Conservation (phyloP, 1,139 yeast species). For the Taphrina betulina region DNA sequence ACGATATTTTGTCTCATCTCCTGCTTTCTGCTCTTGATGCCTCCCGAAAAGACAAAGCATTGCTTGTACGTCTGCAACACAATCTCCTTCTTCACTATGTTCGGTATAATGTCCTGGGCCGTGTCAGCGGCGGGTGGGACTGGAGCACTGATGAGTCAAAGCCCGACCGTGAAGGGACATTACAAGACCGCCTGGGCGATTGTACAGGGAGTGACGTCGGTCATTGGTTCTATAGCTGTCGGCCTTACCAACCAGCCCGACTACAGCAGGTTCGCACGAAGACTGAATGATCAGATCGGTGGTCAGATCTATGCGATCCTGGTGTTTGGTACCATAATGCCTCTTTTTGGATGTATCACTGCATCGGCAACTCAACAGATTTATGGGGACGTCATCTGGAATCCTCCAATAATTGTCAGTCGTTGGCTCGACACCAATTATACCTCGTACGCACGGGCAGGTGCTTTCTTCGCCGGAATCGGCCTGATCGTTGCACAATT, state of each 20-base stretch:
- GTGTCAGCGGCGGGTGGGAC: slow-evolving; percentile 36
- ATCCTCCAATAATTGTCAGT: slow-evolving; percentile 74
- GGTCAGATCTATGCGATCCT: slow-evolving; percentile 28
- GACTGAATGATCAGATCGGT: slow-evolving; percentile 48
- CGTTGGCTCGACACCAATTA: slow-evolving; percentile 44
- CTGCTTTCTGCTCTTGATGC: slow-evolving; percentile 37
- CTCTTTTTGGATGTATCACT: slow-evolving; percentile 81
- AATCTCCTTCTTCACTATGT: slow-evolving; percentile 36
- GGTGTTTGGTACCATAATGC: slow-evolving; percentile 70
- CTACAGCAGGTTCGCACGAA: slow-evolving; percentile 76
- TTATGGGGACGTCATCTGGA: slow-evolving; percentile 76
- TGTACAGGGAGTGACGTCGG: slow-evolving; percentile 36
- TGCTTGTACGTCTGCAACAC: slow-evolving; percentile 33
- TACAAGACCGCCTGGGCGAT: slow-evolving; percentile 35
- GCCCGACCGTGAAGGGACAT: slow-evolving; percentile 35
- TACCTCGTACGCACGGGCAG: slow-evolving; percentile 57
- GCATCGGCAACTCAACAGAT: slow-evolving; percentile 74
- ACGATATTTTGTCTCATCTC: slow-evolving; percentile 66
- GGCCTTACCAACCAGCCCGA: slow-evolving; percentile 54
- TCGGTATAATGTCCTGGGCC: slow-evolving; percentile 38
- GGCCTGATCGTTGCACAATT: slow-evolving; percentile 55
- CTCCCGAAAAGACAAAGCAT: slow-evolving; percentile 35
- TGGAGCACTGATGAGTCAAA: slow-evolving; percentile 20
- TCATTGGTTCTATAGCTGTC: slow-evolving; percentile 35
- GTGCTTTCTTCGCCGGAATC: slow-evolving; percentile 74